Evolutionary conservation across 2,329 filamentous ascomycete species (phyloP).

Genomic region (Trichoderma aggressivum): DNA sequence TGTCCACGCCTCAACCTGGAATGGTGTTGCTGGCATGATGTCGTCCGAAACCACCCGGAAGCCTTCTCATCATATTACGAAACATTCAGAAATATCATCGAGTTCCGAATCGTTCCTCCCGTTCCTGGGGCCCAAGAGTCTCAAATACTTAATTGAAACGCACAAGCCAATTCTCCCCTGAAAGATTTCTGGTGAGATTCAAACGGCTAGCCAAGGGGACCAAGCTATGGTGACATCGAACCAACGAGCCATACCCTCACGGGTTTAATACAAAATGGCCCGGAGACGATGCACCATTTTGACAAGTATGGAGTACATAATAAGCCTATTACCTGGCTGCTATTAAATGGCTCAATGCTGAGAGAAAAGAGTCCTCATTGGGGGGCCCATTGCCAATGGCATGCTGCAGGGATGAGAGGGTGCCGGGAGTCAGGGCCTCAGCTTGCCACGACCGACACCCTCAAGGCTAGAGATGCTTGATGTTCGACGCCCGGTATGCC

Average conservation of each 20-base stretch:
- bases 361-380: not conserved
- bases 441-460: not conserved
- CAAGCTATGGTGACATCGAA: not conserved
- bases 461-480: not conserved
- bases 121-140: not conserved
- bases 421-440: not conserved
- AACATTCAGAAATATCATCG: not conserved
- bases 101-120: no score
- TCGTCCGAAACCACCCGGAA: not conserved
- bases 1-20: slow-evolving; percentile 42
- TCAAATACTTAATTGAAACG: not conserved
- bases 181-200: not conserved
- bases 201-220: not conserved
- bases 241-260: not conserved
- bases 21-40: slow-evolving; percentile 35
- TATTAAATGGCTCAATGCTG: not conserved
- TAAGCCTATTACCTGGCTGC: not conserved
- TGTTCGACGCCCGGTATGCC: not conserved
- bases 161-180: not conserved
- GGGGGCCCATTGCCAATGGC: not conserved
- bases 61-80: not conserved
- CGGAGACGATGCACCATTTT: not conserved
- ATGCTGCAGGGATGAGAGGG: not conserved
- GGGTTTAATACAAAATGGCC: not conserved
- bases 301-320: not conserved